phyloP scores from a whole-genome alignment of 1,139 yeast genomes.

The Candida pseudoviswanathii region DNA sequence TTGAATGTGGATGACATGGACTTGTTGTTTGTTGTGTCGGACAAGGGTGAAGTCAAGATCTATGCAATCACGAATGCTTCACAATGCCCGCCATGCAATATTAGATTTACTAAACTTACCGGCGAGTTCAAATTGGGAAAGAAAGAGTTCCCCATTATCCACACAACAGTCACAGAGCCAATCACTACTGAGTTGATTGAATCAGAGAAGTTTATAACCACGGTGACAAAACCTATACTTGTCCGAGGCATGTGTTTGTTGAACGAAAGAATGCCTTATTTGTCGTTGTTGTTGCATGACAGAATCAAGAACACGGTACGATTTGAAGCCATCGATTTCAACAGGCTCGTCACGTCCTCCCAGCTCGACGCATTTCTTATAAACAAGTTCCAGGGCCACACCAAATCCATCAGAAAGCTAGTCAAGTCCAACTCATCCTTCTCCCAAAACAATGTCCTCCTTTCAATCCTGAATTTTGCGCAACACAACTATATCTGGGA shows the following conservation, averaged over 20 bases:
- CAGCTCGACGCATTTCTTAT: constrained; percentile 22
- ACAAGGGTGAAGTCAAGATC: constrained; percentile 45
- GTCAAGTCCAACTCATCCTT: constrained; percentile 53
- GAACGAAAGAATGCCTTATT: constrained; percentile 13
- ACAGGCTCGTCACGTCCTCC: constrained; percentile 12
- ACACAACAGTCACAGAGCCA: constrained; percentile 3
- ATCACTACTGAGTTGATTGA: constrained; percentile 11
- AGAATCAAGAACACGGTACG: constrained; percentile 40
- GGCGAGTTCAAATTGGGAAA: constrained; percentile 13
- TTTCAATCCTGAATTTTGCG: constrained; percentile 46
- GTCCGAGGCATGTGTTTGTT: constrained; percentile 25
- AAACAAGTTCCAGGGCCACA: constrained; percentile 78
- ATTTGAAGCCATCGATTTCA: constrained; percentile 25
- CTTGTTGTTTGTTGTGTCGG: constrained; percentile 54
- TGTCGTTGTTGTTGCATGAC: constrained; percentile 41
- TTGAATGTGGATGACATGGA: constrained; percentile 38
- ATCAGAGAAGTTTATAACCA: constrained; percentile 19
- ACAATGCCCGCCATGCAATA: constrained; percentile 46
- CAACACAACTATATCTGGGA: constrained; percentile 70
- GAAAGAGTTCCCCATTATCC: constrained; percentile 19
- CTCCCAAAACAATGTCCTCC: constrained; percentile 28
- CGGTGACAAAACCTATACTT: constrained; percentile 25
- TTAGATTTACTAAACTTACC: constrained; percentile 24
- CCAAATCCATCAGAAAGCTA: constrained; percentile 71
- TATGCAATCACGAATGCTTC: constrained; percentile 56